Evolutionary conservation across 140 eudicot genomes (phyloP), one percentile per base, ranked within the genome.

Genomic region (Flaveria floridana): DNA sequence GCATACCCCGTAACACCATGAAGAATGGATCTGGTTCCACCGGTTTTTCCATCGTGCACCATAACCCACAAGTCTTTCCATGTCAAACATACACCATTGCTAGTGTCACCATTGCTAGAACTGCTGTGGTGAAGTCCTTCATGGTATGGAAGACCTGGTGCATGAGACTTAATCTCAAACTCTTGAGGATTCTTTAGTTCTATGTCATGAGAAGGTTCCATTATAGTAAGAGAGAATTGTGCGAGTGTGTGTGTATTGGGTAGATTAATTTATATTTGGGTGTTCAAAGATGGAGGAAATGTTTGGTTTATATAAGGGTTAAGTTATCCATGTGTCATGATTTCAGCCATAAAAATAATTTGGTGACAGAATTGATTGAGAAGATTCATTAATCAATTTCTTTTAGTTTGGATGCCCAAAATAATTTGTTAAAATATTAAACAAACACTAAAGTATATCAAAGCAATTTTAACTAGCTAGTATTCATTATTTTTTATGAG

Each of bases 1-100:
- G 85, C 91, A 25, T 83, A 86, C 46, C 91, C 91, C 2, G 86
- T 86, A 34, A 84, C 79, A 48, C 91, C 85, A 30, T 78, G 62
- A 65, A 86, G 79, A 15, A 86, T 86, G 30, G 86, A 50, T 23
- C 73, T 76, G 23, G 58, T 48, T 3, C 81, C 71, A 1, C 81
- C 76, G 10, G 69, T 63, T 47, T 57, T 53, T 21, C 77, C 72
- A 46, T 78, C 78, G 7, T 79, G 46, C 55, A 86, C 88, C 37
- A 82, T 78, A 67, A 81, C 91, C 79, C 72, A 76, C 72, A 86
- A 52, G 66, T 86, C 84, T 65, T 81, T 62, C 91, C 91, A 86
- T 68, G 91, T 81, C 83, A 86, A 55, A 73, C 57, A 77, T 34
- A 83, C 76, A 41, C 85, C 85, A n/a, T 48, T 47, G 23, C 1